Percentiles rank a stretch among this genome's conserved stretches.
These are phyloP conservation scores for Saccharomyces hybrid DNA, from an alignment of 1,139 yeast species.

Conservation along the genomic window DNA sequence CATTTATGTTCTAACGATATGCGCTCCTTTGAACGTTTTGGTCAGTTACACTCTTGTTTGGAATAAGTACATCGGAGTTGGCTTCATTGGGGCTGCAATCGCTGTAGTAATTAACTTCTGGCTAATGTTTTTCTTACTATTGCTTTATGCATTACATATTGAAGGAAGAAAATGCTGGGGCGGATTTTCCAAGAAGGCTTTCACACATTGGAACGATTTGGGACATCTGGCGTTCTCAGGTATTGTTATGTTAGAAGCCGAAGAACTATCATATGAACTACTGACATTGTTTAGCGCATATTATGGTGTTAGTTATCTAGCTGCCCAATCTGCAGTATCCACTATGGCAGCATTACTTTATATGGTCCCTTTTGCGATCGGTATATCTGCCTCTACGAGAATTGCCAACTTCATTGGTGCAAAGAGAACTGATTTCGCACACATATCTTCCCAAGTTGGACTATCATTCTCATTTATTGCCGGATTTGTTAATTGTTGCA, in stretches of 20 bases:
- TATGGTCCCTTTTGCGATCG: constrained; percentile 83
- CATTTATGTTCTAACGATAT: constrained; percentile 63
- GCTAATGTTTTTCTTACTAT: constrained; percentile 52
- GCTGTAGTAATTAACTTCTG: constrained; percentile 66
- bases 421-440: constrained; percentile 54
- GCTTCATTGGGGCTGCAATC: constrained; percentile 66
- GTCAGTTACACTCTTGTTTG: constrained; percentile 75
- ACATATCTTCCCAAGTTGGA: constrained; percentile 58
- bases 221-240: constrained; percentile 63
- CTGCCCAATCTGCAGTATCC: constrained; percentile 83
- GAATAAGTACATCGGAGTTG: constrained; percentile 53
- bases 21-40: constrained; percentile 72
- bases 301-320: constrained; percentile 74
- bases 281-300: constrained; percentile 67
- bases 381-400: constrained; percentile 81
- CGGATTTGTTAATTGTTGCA: constrained; percentile 49
- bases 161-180: constrained; percentile 73
- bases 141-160: constrained; percentile 47
- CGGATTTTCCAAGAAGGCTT: constrained; percentile 46
- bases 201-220: constrained; percentile 54
- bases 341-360: constrained; percentile 73
- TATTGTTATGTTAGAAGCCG: constrained; percentile 65
- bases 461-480: constrained; percentile 49
- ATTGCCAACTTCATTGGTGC: constrained; percentile 87
- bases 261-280: constrained; percentile 65